Evolutionary conservation across 164 flowering plant species (phyloP).

Genomic region (Buxus sempervirens): DNA sequence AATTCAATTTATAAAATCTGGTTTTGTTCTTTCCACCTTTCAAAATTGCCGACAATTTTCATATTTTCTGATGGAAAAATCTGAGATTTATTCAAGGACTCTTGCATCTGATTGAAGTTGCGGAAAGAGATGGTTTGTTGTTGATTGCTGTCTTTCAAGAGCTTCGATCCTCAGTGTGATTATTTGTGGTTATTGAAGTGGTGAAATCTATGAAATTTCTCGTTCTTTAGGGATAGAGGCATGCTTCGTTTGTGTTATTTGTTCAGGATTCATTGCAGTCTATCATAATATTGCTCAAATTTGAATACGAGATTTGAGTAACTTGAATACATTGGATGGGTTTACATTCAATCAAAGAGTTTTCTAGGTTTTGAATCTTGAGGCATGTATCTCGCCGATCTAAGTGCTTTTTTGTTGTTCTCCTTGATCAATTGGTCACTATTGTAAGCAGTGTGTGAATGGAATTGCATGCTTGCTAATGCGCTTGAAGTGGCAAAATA

Average conservation of each 20-base stretch:
- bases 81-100: background rate
- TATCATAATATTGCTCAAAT: background rate
- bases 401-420: background rate
- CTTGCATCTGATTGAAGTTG: background rate
- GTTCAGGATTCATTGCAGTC: background rate
- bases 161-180: background rate
- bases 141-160: background rate
- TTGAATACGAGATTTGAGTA: background rate
- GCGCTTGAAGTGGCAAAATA: background rate
- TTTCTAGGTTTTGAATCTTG: background rate
- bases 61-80: background rate
- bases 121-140: background rate
- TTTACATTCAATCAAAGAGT: background rate
- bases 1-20: background rate
- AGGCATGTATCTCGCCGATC: background rate
- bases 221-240: background rate
- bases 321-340: background rate
- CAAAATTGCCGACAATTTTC: background rate
- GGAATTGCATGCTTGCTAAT: background rate
- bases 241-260: background rate
- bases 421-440: background rate
- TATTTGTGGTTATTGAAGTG: background rate
- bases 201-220: background rate
- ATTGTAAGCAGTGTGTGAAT: background rate
- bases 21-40: background rate